Base-by-base conservation (phyloP, 192 early-diverging fungal species). In the Chytriomyces sp. region DNA sequence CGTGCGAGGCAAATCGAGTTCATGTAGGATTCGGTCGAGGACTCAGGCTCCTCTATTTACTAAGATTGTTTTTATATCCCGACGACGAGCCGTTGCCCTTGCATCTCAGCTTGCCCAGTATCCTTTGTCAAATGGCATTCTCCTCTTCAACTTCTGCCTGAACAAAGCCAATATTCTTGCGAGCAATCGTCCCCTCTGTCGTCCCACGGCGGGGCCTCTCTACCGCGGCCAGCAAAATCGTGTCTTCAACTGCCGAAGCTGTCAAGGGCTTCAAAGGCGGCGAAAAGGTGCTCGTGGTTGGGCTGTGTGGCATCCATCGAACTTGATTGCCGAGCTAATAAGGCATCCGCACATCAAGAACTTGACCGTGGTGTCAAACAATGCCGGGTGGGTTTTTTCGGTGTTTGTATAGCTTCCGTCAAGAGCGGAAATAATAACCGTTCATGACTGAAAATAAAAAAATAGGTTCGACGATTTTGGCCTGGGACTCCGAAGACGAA, bases 241-340 rank as follows among this genome's bases (percentile, higher is more conserved):
- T 78, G 56, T 40, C 64, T 44, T 88, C 87, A 0, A 81, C 87
- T 8, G 84, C 85, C 38, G 87, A 85, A 57, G 89, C 89, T 25
- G 82, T 89, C 34, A 36, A 39, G 3, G 72, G 56, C 37, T 65
- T 74, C 72, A 74, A 74, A 39, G 72, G 72, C 37, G 72, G 72
- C 34, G 72, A 76, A 75, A 90, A 79, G 39, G 75, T 91, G 41
- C 81, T 92, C 64, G 88, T 92, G 64, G 89, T 88, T n/a, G 89
- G 89, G 7, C 72, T 92, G 8, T 92, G 91, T 77, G 91, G 91
- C 19, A 93, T 93, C 73, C 91, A 90, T 44, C 90, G 79, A 90
- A 91, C 80, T 76, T 89, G 64, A 88, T 93, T 72, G 80, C 75
- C 28, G 91, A 91, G 7, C 79, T 93, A 25, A 76, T 82, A 19